Conservation (phyloP, 2,329 filamentous ascomycete genomes). For the Chaetomiaceae sp. region DNA sequence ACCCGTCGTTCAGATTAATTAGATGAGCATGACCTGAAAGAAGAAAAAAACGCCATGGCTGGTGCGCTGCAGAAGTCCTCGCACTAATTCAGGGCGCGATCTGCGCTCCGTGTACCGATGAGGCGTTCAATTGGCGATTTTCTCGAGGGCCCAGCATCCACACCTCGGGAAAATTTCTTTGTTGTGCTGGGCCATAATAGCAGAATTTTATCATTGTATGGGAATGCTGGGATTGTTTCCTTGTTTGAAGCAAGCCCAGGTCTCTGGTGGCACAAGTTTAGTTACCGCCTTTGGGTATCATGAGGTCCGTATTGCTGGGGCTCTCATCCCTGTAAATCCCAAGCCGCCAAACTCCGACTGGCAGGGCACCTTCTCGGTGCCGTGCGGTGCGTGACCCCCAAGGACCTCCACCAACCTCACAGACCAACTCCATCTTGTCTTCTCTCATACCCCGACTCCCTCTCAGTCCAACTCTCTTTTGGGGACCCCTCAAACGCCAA, state of each 20-base stretch:
- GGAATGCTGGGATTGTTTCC: background rate
- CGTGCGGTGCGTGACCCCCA: slow-evolving; percentile 7
- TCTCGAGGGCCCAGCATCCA: slow-evolving; percentile 4
- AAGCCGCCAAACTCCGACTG: slow-evolving; percentile 12
- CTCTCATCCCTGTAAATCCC: slow-evolving; percentile 10
- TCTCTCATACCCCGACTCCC: background rate
- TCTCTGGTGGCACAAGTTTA: background rate
- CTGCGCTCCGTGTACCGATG: slow-evolving; percentile 13
- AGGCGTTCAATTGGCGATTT: slow-evolving; percentile 9
- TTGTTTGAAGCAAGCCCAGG: background rate
- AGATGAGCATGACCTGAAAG: background rate
- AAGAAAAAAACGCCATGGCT: slow-evolving; percentile 3
- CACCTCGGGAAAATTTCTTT: slow-evolving; percentile 4
- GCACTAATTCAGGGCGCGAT: slow-evolving; percentile 16
- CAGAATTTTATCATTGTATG: background rate
- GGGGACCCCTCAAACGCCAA: background rate
- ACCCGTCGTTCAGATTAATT: background rate
- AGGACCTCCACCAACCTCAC: slow-evolving; percentile 9
- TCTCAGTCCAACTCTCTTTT: background rate
- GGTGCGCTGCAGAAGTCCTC: slow-evolving; percentile 7
- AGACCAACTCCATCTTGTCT: slow-evolving; percentile 6
- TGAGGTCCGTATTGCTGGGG: slow-evolving; percentile 8
- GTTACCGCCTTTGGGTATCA: no score
- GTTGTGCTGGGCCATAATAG: background rate
- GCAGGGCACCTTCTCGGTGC: slow-evolving; percentile 2